Evolutionary conservation across 768 basidiomycete species (phyloP).

Genomic region (Macrolepiota dolichaula): DNA sequence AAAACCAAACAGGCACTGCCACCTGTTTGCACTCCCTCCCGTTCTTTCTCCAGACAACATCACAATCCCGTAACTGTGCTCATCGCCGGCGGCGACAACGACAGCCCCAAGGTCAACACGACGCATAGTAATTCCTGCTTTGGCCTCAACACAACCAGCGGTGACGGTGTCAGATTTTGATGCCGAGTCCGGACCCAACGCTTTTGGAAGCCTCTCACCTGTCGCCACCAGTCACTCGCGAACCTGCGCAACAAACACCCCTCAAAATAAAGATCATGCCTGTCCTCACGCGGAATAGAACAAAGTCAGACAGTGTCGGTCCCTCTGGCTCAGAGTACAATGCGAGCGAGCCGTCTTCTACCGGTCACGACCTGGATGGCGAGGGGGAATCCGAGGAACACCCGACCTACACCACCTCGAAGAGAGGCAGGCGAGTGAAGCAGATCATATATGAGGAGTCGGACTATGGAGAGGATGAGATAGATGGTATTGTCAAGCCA

Average conservation of each 20-base stretch:
- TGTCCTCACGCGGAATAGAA: conserved; percentile 29
- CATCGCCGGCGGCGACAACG: not conserved
- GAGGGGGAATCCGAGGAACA: conserved; percentile 31
- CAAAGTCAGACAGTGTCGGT: conserved; percentile 27
- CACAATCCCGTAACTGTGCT: conserved; percentile 7
- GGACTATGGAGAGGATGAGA: conserved; percentile 29
- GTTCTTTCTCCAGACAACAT: conserved; percentile 16
- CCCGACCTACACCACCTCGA: conserved; percentile 22
- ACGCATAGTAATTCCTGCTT: not conserved
- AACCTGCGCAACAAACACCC: conserved; percentile 27
- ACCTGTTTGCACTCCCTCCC: conserved; percentile 15
- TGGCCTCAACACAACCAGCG: conserved; percentile 2
- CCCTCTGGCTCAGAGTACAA: conserved; percentile 50
- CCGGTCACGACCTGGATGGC: conserved; percentile 21
- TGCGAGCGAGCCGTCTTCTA: conserved; percentile 42
- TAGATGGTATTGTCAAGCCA: conserved; percentile 14
- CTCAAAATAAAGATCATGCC: conserved; percentile 26
- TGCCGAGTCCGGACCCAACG: conserved; percentile 21
- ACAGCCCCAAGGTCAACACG: conserved; percentile 9
- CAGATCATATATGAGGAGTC: conserved; percentile 43
- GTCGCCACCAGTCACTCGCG: not conserved
- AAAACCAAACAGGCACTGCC: conserved; percentile 27
- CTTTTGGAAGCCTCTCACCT: conserved; percentile 18
- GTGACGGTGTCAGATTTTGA: conserved; percentile 16
- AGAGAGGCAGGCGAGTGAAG: conserved; percentile 40